phyloP scores from a whole-genome alignment of 768 basidiomycete genomes.

The Strobilomyces echinocephalus region DNA sequence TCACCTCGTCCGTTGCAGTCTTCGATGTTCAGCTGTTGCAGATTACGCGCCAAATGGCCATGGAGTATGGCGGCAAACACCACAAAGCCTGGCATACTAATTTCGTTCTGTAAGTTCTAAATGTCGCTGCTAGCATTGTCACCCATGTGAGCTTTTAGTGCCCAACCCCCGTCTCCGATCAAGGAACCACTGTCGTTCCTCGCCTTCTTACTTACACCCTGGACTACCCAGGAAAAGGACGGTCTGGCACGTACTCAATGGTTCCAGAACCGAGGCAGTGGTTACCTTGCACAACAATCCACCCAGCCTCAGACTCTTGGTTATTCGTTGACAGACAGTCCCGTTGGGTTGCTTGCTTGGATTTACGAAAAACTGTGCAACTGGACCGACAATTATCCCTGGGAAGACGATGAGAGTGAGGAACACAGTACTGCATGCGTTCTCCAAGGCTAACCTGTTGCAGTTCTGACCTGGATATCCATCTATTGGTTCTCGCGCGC shows the following conservation, averaged over 20 bases:
- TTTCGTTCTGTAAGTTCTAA: neutral
- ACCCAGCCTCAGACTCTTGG: constrained; percentile 50
- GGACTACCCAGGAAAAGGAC: constrained; percentile 23
- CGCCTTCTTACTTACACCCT: constrained; percentile 22
- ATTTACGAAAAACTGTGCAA: constrained; percentile 47
- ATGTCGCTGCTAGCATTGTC: neutral
- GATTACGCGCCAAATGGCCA: constrained; percentile 34
- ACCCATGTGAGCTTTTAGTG: constrained; percentile 9
- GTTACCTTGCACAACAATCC: constrained; percentile 28
- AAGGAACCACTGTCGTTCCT: constrained; percentile 26
- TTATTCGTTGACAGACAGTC: constrained; percentile 52
- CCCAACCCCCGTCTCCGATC: constrained; percentile 26
- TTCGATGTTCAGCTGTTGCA: constrained; percentile 8
- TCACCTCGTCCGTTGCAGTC: neutral
- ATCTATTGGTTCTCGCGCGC: constrained; percentile 57
- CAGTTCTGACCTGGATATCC: constrained; percentile 57
- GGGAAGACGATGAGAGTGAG: constrained; percentile 51
- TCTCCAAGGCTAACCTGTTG: neutral
- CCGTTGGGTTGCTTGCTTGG: constrained; percentile 48
- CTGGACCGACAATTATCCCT: constrained; percentile 49
- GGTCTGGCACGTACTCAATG: constrained; percentile 15
- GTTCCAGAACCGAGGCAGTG: constrained; percentile 22
- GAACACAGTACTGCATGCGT: constrained; percentile 3
- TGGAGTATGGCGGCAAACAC: constrained; percentile 36
- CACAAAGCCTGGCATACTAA: constrained; percentile 53